A percentile compares a stretch with the other conserved stretches of the same genome.
Evolutionary conservation across 1,284 basidiomycete species (phyloP).

Genomic region (Xerocomus nothofagi): DNA sequence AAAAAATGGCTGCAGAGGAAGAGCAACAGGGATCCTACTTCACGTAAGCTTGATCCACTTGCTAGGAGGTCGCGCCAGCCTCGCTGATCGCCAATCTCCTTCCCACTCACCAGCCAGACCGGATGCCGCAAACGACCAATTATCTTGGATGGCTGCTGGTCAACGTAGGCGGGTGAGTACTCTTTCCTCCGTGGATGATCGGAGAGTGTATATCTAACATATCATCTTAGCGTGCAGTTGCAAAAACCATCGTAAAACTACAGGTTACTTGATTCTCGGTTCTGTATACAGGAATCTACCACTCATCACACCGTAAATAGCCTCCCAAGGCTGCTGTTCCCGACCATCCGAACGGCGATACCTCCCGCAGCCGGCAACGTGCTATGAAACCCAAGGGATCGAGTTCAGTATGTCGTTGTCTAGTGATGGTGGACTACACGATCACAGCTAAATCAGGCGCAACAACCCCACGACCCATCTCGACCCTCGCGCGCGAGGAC

Average conservation of each 20-base stretch:
- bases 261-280: not conserved
- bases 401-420: not conserved
- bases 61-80: too few species aligned
- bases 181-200: too few species aligned
- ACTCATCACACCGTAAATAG: not conserved
- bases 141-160: not conserved
- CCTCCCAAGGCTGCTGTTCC: not conserved
- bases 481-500: too few species aligned
- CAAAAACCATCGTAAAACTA: not conserved
- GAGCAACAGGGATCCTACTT: too few species aligned
- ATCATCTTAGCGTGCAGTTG: not conserved
- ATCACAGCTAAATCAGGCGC: not conserved
- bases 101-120: not conserved
- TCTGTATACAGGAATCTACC: not conserved
- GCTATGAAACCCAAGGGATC: not conserved
- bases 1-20: too few species aligned
- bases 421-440: not conserved
- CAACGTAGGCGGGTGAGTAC: not conserved
- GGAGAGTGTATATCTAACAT: not conserved
- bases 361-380: not conserved
- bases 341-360: too few species aligned
- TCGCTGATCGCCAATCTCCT: not conserved
- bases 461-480: not conserved
- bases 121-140: not conserved
- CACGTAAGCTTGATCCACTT: too few species aligned